Evolutionary conservation across 1,139 yeast species (phyloP).

Genomic region (Candida dubliniensis): DNA sequence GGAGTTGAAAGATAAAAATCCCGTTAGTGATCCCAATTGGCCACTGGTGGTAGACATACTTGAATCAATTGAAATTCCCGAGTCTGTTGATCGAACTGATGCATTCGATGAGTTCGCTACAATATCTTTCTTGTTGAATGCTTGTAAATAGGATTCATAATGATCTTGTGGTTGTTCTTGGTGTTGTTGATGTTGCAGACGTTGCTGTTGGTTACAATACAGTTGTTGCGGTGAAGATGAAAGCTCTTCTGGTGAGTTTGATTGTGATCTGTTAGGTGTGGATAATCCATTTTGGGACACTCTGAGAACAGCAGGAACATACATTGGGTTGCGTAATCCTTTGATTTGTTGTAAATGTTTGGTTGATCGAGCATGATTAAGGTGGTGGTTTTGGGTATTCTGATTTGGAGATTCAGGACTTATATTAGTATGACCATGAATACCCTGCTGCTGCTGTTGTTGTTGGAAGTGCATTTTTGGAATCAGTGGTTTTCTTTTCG

Average conservation of each 20-base stretch:
- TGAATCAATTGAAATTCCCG: constrained; percentile 34
- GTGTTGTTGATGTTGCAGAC: constrained; percentile 5
- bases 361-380: constrained; percentile 11
- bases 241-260: constrained; percentile 69
- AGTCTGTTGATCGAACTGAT: constrained; percentile 39
- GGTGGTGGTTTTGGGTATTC: constrained; percentile 8
- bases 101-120: constrained; percentile 20
- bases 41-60: constrained; percentile 18
- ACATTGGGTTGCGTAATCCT: constrained; percentile 80
- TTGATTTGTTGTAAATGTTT: constrained; percentile 55
- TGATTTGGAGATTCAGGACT: constrained; percentile 11
- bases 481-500: constrained; percentile 15
- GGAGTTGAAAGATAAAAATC: constrained; percentile 8
- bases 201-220: constrained; percentile 1
- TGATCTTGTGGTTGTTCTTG: constrained; percentile 9
- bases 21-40: constrained; percentile 4
- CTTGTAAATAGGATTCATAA: constrained; percentile 14
- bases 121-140: constrained; percentile 9
- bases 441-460: constrained; percentile 5
- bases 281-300: constrained; percentile 29
- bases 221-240: not conserved
- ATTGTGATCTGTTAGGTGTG: constrained; percentile 13
- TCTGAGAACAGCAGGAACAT: constrained; percentile 86
- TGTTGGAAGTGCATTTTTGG: constrained; percentile 5
- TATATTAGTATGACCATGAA: constrained; percentile 12